Evolutionary conservation across 768 basidiomycete species (phyloP), one percentile per base, ranked within the genome.

Genomic region (Mycena indigotica): DNA sequence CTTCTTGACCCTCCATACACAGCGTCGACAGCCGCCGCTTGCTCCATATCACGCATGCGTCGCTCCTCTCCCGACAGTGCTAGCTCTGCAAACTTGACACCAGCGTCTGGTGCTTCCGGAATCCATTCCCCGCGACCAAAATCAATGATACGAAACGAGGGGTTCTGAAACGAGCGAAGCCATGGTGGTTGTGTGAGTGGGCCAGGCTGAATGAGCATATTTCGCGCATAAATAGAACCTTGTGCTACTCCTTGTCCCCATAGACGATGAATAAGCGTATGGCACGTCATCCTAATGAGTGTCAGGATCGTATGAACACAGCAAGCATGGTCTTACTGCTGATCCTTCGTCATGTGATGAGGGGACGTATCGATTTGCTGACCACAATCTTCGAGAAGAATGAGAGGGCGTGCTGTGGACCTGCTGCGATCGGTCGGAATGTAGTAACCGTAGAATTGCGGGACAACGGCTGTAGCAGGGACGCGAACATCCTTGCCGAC

Each of bases 351-450:
- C 28, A 62, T 13, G 0, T 30, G 16, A 10, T 30, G 16, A 10
- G 53, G 28, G 2, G 35, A 10, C 12, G 21, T 8, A 44, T 58
- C 30, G 13, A 66, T 49, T 15, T 56, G 57, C 12, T 3, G 10
- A 13, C 65, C 60, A 32, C 65, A 66, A n/a, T 64, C 50, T 53
- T 66, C 65, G 28, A 64, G 44, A 5, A 66, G 51, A 25, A 66
- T 21, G 17, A 64, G 57, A 8, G 60, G 63, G 12, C 60, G 52
- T n/a, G 21, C 54, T n/a, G 51, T 51, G 24, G 28, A 50, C 25
- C 25, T 45, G 8, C 25, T 29, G n/a, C n/a, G n/a, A 12, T 45
- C 48, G n/a, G 41, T 40, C 24, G 61, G 55, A 4, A 59, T 58
- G 16, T 53, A 63, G 40, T 56, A 63, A 17, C 62, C 62, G 39